Evolutionary conservation across 495 filamentous ascomycete genomes (phyloP), one percentile per base, ranked within the genome.

Genomic region (Penicillium parvum): DNA sequence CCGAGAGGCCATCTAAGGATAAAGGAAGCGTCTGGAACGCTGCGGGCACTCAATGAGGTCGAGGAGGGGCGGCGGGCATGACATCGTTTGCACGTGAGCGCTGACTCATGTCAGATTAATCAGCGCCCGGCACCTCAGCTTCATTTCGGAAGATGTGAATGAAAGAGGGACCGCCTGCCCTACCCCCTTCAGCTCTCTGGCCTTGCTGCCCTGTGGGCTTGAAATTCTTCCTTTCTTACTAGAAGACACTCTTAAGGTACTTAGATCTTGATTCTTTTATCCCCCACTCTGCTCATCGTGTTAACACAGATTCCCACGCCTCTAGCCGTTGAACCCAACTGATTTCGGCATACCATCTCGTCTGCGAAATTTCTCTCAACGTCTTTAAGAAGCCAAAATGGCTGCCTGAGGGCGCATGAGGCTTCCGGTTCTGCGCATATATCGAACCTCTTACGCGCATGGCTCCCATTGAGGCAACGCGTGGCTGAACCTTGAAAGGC

Each of bases 391-490:
- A 41, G 57, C 49, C 57, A 65, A 47, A 45, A 71, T 71, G 68
- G 62, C 60, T 55, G 64, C 56, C 42, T 71, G 64, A 60, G 39
- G 47, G 53, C 52, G 55, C 44, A 40, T 34, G 40, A 26, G 33
- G 46, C 43, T 52, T 52, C 40, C 48, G 52, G 28, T 43, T 50
- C 50, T 41, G 45, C 19, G 41, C 53, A 46, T 40, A 49, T 49
- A 47, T 47, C 47, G 53, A 54, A 38, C 40, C 22, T 26, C 27
- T 43, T 48, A n/a, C 42, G 64, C 66, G 62, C 57, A 71, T 73
- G 69, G 68, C 68, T 64, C 53, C 63, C 60, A 51, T 67, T 59
- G 65, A 69, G 59, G 65, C 57, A 66, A 65, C 60, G 64, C 62
- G 65, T 68, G 65, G 61, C 48, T 64, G 42, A 63, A 60, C 52